phyloP scores from a whole-genome alignment of 73 alveolate genomes.

The Loxodes magnus region DNA sequence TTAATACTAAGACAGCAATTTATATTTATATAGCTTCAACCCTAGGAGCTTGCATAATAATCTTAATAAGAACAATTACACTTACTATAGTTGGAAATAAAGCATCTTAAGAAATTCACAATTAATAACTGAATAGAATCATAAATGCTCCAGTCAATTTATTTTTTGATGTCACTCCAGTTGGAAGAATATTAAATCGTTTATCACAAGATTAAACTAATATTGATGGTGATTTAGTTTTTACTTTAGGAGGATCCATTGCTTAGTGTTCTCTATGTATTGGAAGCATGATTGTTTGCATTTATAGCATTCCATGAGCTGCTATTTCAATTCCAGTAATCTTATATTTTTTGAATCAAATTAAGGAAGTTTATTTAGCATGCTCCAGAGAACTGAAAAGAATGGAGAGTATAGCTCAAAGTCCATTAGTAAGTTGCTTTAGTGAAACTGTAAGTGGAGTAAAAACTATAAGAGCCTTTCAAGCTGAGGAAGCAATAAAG shows the following conservation, averaged over 20 bases:
- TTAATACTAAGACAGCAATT: too few relatives aligned
- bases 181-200: conserved; percentile 74
- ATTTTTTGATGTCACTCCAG: conserved; percentile 82
- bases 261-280: background rate
- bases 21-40: too few relatives aligned
- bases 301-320: background rate
- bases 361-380: background rate
- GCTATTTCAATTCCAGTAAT: background rate
- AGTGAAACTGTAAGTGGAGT: background rate
- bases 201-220: conserved; percentile 36
- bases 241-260: background rate
- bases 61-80: too few relatives aligned
- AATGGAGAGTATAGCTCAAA: background rate
- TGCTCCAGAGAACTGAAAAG: background rate
- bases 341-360: background rate
- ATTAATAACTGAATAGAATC: too few relatives aligned
- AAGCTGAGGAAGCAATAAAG: background rate
- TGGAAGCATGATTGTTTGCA: background rate
- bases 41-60: too few relatives aligned
- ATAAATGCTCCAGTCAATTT: conserved; percentile 16
- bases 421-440: background rate
- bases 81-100: too few relatives aligned
- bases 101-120: too few relatives aligned
- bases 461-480: background rate
- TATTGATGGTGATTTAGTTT: background rate